Evolutionary conservation across 805 yeast genomes (phyloP), one percentile per base, ranked within the genome.

Genomic region (Wickerhamiella nectarea): DNA sequence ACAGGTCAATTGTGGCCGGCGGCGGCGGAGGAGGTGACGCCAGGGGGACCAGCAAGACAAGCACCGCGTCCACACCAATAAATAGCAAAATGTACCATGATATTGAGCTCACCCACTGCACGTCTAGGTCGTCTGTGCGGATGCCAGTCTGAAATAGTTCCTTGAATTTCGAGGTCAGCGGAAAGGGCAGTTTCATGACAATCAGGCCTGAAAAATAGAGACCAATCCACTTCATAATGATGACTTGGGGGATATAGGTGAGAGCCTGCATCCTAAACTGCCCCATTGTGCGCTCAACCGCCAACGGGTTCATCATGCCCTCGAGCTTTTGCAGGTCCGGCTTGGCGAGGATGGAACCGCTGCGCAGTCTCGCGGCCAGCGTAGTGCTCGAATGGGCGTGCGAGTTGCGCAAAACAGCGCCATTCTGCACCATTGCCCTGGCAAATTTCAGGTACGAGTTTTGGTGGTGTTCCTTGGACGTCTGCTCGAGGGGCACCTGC

Each of bases 221-320:
- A 56, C 83, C 84, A 48, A 89, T 89, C 95, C 96, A 91, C 56
- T 86, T 85, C 95, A 91, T 87, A 50, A 87, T 80, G 33, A 87
- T 60, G 0, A 95, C 84, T 64, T 91, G 97, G 1, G 97, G 96
- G 15, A 86, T 73, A 58, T 78, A 83, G 61, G 76, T 83, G 56
- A 87, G 78, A 50, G 85, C 65, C 57, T 85, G 87, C 7, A 80
- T 78, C 57, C 85, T 85, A 46, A 86, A 72, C 78, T 83, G 78
- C 38, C 70, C 71, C 68, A 78, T 68, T 69, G 91, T 64, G 18
- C 78, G 74, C 45, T 86, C 95, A 48, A 78, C 70, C 21, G 79
- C 69, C 38, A 68, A 67, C 3, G 93, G 79, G 53, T 84, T 94
- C 1, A 75, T 61, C 40, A 54, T 41, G 6, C 50, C 50, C 14